Conservation (phyloP, 2,329 filamentous ascomycete species). For the Leptographium procerum region DNA sequence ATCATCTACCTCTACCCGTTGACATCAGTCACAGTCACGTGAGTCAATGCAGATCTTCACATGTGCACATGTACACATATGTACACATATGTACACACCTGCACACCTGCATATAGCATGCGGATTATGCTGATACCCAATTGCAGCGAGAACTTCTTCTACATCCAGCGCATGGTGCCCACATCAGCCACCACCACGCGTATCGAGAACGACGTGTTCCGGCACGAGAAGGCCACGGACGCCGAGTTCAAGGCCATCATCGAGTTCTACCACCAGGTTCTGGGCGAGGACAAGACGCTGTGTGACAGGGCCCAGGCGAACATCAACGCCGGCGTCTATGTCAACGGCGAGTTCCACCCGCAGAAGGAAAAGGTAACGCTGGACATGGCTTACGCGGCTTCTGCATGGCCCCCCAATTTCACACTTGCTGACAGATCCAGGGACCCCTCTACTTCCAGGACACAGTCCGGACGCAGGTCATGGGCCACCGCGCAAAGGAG, state of each 20-base stretch:
- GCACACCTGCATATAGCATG: background rate
- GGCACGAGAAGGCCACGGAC: slow-evolving; percentile 33
- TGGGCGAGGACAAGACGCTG: slow-evolving; percentile 39
- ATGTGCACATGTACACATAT: background rate
- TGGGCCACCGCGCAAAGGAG: slow-evolving; percentile 16
- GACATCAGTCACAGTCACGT: slow-evolving; percentile 27
- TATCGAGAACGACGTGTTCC: slow-evolving; percentile 40
- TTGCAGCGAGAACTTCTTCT: slow-evolving; percentile 36
- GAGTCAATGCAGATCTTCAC: slow-evolving; percentile 11
- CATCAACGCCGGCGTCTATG: slow-evolving; percentile 36
- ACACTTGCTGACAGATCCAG: background rate
- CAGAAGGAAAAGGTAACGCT: slow-evolving; percentile 32
- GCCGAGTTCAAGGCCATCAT: slow-evolving; percentile 34
- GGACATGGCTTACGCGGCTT: too few relatives aligned
- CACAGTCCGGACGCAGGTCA: slow-evolving; percentile 16
- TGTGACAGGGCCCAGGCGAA: slow-evolving; percentile 38
- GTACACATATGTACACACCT: background rate
- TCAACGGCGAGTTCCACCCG: slow-evolving; percentile 40
- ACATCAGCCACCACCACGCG: slow-evolving; percentile 27
- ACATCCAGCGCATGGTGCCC: slow-evolving; percentile 39
- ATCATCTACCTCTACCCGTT: slow-evolving; percentile 30
- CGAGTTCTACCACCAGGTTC: slow-evolving; percentile 38
- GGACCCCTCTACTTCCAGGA: slow-evolving; percentile 37
- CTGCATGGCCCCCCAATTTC: too few relatives aligned
- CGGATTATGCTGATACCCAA: background rate